Base-by-base conservation (phyloP, 345 rosid genomes). In the Eucalyptus curtisii region DNA sequence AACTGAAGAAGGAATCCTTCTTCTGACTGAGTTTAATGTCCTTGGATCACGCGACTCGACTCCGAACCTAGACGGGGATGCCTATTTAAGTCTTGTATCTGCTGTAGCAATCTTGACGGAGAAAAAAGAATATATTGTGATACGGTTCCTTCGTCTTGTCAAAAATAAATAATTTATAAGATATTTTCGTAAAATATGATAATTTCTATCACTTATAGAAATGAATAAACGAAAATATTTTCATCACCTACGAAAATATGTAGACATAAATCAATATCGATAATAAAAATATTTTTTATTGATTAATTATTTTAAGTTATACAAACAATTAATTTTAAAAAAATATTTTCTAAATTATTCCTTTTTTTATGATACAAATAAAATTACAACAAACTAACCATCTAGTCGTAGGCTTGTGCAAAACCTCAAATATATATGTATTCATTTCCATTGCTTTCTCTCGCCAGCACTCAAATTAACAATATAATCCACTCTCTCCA, bases 201-300 rank as follows among this genome's bases (percentile, higher is more conserved):
- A 2, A 0, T 3, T 8, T 1, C 0, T n/a, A 30, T 64, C 17
- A 13, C 10, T n/a, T n/a, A 64, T 0, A 4, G 3, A 27, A 30
- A 61, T 30, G 1, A 6, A 61, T 30, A 61, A 61, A 61, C 0
- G 2, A 61, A 61, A 30, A 30, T 61, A 7, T 61, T 5, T 61
- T 61, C 2, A 61, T 61, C 2, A 4, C 4, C 5, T n/a, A 13
- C 1, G 11, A 55, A 64, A n/a, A n/a, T 14, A n/a, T n/a, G 0
- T n/a, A 64, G 19, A 64, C 10, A 64, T 22, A 55, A 55, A 55
- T 55, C 5, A 55, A 7, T 52, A 52, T 52, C 9, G 2, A 52
- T 7, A 55, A 55, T 22, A 55, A 55, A 53, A 52, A 15, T 37
- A 1, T 4, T 40, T 40, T 1, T 49, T 49, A 52, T 52, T 19